These are phyloP conservation scores for Diaporthe batatas DNA, from an alignment of 2,329 filamentous ascomycete genomes.

Conservation along the genomic window DNA sequence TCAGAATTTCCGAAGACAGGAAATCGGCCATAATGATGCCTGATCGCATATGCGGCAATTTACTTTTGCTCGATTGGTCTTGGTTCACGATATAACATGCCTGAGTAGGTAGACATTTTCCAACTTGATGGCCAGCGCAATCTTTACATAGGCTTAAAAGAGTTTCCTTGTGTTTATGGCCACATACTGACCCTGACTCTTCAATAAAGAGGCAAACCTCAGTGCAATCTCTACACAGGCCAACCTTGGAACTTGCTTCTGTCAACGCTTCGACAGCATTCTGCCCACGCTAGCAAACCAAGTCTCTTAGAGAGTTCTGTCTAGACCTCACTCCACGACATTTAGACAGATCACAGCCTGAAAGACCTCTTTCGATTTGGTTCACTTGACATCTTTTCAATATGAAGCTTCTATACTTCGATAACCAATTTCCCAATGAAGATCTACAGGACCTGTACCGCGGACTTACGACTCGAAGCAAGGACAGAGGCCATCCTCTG, in stretches of 20 bases:
- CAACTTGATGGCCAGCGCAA: not conserved
- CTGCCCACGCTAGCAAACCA: not conserved
- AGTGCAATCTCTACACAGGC: not conserved
- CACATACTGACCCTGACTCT: no score
- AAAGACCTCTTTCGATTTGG: constrained; percentile 1
- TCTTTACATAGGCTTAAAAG: no score
- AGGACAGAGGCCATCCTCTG: constrained; percentile 51
- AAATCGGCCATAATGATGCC: not conserved
- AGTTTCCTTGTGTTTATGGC: no score
- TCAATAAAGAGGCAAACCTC: no score
- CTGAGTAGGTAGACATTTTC: not conserved
- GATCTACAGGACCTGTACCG: constrained; percentile 57
- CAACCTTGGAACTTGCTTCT: not conserved
- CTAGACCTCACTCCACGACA: not conserved
- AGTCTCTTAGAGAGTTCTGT: constrained; percentile 7
- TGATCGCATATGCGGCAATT: not conserved
- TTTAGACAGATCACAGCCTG: not conserved
- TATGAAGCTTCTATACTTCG: constrained; percentile 58
- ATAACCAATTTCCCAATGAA: constrained; percentile 63
- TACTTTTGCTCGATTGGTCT: not conserved
- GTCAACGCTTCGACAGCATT: not conserved
- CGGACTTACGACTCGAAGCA: constrained; percentile 55
- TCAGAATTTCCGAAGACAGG: not conserved
- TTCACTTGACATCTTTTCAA: constrained; percentile 32
- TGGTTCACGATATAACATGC: not conserved